Evolutionary conservation across 192 early-diverging fungal genomes (phyloP).

Genomic region (Entomortierella parvispora): DNA sequence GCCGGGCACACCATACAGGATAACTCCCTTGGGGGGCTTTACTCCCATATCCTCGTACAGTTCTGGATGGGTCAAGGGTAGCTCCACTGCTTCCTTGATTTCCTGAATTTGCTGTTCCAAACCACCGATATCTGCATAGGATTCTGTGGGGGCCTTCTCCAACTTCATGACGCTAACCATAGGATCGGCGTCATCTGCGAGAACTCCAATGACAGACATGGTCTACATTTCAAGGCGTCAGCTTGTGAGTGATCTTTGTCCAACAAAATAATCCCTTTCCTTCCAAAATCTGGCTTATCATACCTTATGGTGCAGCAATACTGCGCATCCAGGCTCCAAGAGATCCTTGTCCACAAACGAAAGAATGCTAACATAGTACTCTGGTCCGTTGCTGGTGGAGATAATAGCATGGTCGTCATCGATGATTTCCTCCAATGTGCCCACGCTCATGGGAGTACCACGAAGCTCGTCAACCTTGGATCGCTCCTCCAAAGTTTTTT

Average conservation of each 20-base stretch:
- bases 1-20: constrained; percentile 95
- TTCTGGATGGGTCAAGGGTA: constrained; percentile 97
- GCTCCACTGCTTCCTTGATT: constrained; percentile 97
- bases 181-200: constrained; percentile 95
- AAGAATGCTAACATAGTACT: constrained; percentile 98
- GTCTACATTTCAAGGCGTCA: constrained; percentile 59
- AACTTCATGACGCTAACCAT: constrained; percentile 99
- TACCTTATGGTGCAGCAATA: constrained; percentile 94
- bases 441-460: constrained; percentile 97
- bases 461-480: constrained; percentile 94
- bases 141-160: constrained; percentile 98
- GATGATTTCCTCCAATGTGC: constrained; percentile 97
- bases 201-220: constrained; percentile 93
- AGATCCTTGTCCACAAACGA: constrained; percentile 99
- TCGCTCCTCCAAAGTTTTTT: constrained; percentile 92
- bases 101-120: constrained; percentile 97
- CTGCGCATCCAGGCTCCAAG: constrained; percentile 95
- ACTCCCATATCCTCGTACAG: constrained; percentile 99
- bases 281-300: neutral
- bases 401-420: constrained; percentile 99
- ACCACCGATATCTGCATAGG: constrained; percentile 98
- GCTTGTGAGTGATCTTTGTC: neutral
- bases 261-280: neutral
- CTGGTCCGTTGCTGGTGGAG: constrained; percentile 88
- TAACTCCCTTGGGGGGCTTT: constrained; percentile 97